These are phyloP conservation scores for Peronosclerospora sorghi DNA, from an alignment of 352 stramenopile species.

Conservation along the genomic window DNA sequence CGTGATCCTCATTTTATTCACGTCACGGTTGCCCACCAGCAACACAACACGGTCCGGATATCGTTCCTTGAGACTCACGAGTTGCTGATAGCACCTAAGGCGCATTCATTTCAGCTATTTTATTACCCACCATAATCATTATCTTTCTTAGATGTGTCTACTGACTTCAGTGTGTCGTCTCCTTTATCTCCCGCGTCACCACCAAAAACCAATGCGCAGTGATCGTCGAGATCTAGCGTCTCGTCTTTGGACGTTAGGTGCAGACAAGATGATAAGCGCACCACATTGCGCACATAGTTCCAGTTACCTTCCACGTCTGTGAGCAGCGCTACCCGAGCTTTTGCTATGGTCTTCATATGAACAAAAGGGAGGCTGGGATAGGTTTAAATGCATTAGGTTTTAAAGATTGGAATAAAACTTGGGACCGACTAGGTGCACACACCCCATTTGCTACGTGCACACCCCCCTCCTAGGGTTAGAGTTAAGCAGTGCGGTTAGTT, in stretches of 20 bases:
- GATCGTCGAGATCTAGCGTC: conserved; percentile 47
- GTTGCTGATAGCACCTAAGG: conserved; percentile 57
- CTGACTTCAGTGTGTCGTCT: conserved; percentile 67
- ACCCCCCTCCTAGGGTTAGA: no score
- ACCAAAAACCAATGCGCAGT: conserved; percentile 83
- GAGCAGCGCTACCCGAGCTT: conserved; percentile 46
- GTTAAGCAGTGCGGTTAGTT: no score
- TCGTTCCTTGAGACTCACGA: conserved; percentile 79
- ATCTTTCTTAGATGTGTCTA: background rate
- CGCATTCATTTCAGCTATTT: background rate
- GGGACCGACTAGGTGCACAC: no score
- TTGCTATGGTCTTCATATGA: background rate
- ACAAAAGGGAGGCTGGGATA: no score
- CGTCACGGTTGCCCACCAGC: conserved; percentile 88
- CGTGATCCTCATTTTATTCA: conserved; percentile 89
- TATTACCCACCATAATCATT: background rate
- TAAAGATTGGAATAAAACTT: no score
- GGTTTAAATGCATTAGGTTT: no score
- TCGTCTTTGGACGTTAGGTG: conserved; percentile 20
- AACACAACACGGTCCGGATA: conserved; percentile 85
- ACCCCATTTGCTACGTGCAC: no score
- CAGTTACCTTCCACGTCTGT: conserved; percentile 80
- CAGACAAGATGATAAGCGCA: conserved; percentile 49
- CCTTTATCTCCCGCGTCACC: conserved; percentile 89
- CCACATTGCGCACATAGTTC: conserved; percentile 60